Percentiles rank a stretch among this genome's conserved stretches.
These are phyloP conservation scores for Echites panduratus DNA, from an alignment of 257 asterid genomes.

Conservation along the genomic window DNA sequence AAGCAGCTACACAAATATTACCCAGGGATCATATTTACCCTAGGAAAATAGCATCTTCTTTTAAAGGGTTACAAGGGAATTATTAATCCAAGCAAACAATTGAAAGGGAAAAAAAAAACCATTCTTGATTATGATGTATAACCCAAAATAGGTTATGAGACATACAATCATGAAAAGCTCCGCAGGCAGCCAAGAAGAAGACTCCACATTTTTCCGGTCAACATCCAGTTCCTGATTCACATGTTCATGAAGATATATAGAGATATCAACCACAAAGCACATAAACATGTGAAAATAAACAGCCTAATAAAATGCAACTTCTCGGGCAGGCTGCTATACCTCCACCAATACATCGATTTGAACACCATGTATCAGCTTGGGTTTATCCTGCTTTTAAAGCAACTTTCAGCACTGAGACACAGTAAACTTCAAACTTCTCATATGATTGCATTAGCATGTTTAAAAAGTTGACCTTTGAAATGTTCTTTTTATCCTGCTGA, in stretches of 20 bases:
- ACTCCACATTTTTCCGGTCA: slow-evolving; percentile 21
- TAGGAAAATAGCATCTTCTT: not conserved
- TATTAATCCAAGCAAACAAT: not conserved
- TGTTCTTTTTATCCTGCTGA: slow-evolving; percentile 37
- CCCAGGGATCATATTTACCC: not conserved
- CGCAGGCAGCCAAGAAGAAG: slow-evolving; percentile 67
- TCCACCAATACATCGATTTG: slow-evolving; percentile 68
- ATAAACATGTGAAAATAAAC: not conserved
- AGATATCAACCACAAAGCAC: slow-evolving; percentile 16
- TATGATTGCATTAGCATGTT: not conserved
- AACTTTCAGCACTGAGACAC: slow-evolving; percentile 3
- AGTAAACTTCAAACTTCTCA: not conserved
- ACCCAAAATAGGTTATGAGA: not conserved
- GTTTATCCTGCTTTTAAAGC: slow-evolving; percentile 51
- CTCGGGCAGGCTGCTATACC: slow-evolving; percentile 36
- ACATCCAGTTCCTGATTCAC: slow-evolving; percentile 40
- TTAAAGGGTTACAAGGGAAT: not conserved
- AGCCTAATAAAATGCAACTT: slow-evolving; percentile 4
- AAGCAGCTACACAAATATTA: not conserved
- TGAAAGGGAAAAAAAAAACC: not conserved
- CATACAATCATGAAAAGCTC: slow-evolving; percentile 63
- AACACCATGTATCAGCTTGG: slow-evolving; percentile 59
- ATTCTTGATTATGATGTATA: not conserved
- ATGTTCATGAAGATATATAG: slow-evolving; percentile 33
- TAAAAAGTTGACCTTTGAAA: slow-evolving; percentile 36